phyloP scores from a whole-genome alignment of 2,329 filamentous ascomycete genomes.

The Curvularia sp. region DNA sequence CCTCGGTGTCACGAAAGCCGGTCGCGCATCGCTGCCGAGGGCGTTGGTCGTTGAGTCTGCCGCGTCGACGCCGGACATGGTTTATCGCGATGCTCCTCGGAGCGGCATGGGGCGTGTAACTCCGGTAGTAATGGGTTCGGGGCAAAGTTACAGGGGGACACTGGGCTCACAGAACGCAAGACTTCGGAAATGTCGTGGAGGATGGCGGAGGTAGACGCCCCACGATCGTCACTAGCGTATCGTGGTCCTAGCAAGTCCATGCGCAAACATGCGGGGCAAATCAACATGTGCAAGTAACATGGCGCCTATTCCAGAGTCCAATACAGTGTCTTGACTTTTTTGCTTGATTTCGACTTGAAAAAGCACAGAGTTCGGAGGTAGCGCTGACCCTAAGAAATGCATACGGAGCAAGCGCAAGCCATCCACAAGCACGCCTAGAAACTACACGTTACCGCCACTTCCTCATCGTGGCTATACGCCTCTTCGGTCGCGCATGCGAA shows the following conservation, averaged over 20 bases:
- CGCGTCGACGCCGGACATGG: slow-evolving; percentile 50
- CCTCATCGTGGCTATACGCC: slow-evolving; percentile 17
- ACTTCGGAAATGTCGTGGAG: slow-evolving; percentile 18
- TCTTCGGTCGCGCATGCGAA: neutral
- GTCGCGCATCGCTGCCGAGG: slow-evolving; percentile 21
- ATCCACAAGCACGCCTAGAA: slow-evolving; percentile 15
- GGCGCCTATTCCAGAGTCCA: neutral
- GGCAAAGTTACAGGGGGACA: slow-evolving; percentile 15
- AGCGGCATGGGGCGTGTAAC: slow-evolving; percentile 45
- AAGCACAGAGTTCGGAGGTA: slow-evolving; percentile 8
- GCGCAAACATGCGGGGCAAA: slow-evolving; percentile 22
- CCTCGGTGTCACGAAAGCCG: slow-evolving; percentile 37
- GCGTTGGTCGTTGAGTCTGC: slow-evolving; percentile 36
- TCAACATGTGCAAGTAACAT: slow-evolving; percentile 5
- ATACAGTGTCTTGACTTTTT: neutral
- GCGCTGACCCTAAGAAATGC: slow-evolving; percentile 13
- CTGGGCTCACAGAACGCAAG: slow-evolving; percentile 14
- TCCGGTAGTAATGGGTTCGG: slow-evolving; percentile 16
- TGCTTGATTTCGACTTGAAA: slow-evolving; percentile 4
- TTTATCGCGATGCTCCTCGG: slow-evolving; percentile 45
- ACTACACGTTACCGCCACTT: slow-evolving; percentile 22
- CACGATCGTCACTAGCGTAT: slow-evolving; percentile 22
- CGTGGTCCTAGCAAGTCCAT: slow-evolving; percentile 15
- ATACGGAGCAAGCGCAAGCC: slow-evolving; percentile 4
- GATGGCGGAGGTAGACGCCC: slow-evolving; percentile 20